Percentiles rank a stretch among this genome's conserved stretches.
Evolutionary conservation across 148 eudicot genomes (phyloP).

Genomic region (Silene conica): DNA sequence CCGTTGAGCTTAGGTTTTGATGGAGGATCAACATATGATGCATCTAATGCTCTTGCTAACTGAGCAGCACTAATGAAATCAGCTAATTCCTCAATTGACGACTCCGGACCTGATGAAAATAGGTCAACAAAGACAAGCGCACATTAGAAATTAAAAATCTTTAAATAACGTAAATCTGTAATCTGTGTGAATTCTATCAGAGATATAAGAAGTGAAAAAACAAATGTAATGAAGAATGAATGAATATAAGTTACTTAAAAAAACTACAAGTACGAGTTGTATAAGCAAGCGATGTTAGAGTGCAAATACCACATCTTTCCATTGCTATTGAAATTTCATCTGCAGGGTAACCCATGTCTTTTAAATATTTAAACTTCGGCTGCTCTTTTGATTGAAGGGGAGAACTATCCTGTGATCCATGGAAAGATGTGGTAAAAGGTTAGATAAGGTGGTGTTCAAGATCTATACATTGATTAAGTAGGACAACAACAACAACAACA

Average conservation of each 20-base stretch:
- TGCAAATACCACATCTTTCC: slow-evolving; percentile 71
- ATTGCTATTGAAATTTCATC: slow-evolving; percentile 75
- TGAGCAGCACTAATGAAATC: slow-evolving; percentile 80
- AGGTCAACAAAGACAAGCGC: background rate
- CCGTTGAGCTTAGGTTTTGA: slow-evolving; percentile 25
- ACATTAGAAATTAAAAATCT: background rate
- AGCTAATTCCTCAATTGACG: slow-evolving; percentile 55
- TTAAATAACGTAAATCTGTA: background rate
- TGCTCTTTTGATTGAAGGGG: slow-evolving; percentile 31
- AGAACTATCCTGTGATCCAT: slow-evolving; percentile 32
- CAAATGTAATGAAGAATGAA: background rate
- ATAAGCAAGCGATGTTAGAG: background rate
- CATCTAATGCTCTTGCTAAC: slow-evolving; percentile 55
- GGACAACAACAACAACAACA: no score
- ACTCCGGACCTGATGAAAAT: slow-evolving; percentile 50
- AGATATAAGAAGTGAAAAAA: background rate
- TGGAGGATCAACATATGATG: slow-evolving; percentile 32
- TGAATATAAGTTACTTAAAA: background rate
- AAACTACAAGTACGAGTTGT: background rate
- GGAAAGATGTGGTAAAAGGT: slow-evolving; percentile 5
- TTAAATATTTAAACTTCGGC: slow-evolving; percentile 36
- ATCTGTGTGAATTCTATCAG: background rate
- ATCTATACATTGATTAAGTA: background rate
- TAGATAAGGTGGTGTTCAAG: slow-evolving; percentile 3
- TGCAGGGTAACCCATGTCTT: slow-evolving; percentile 59